These are phyloP conservation scores for Phyllosticta citribraziliensis DNA, from an alignment of 2,329 filamentous ascomycete genomes.

Conservation along the genomic window DNA sequence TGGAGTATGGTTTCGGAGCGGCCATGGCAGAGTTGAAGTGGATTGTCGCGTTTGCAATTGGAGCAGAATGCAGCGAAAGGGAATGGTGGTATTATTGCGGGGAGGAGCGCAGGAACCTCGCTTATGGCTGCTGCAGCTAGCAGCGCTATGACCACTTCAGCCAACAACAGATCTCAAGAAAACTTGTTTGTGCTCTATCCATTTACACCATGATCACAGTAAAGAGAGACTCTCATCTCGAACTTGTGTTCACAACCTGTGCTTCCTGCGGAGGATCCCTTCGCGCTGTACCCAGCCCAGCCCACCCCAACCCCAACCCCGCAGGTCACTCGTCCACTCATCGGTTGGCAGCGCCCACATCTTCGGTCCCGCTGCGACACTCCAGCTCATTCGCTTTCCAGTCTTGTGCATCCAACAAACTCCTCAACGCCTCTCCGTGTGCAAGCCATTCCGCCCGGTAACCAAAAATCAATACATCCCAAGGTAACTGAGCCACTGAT, in stretches of 20 bases:
- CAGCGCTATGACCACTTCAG: background rate
- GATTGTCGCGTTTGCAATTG: background rate
- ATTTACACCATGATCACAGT: no score
- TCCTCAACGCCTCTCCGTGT: background rate
- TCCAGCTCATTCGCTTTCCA: background rate
- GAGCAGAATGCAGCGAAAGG: background rate
- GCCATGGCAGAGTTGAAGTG: background rate
- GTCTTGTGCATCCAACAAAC: background rate
- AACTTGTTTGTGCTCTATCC: background rate
- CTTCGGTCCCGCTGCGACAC: background rate
- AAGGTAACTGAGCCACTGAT: background rate
- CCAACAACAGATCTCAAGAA: background rate
- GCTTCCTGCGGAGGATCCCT: no score
- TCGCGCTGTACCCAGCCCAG: no score
- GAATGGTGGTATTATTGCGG: background rate
- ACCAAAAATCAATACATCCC: background rate
- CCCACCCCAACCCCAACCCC: background rate
- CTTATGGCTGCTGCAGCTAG: background rate
- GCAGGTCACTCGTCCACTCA: background rate
- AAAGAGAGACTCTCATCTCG: no score
- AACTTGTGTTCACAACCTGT: no score
- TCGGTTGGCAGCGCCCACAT: background rate
- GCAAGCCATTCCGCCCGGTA: background rate
- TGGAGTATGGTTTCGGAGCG: slow-evolving; percentile 21
- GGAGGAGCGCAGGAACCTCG: background rate